Percentiles rank a stretch among this genome's conserved stretches.
Conservation (phyloP, 352 stramenopile species). For the Pythium dissimile region DNA sequence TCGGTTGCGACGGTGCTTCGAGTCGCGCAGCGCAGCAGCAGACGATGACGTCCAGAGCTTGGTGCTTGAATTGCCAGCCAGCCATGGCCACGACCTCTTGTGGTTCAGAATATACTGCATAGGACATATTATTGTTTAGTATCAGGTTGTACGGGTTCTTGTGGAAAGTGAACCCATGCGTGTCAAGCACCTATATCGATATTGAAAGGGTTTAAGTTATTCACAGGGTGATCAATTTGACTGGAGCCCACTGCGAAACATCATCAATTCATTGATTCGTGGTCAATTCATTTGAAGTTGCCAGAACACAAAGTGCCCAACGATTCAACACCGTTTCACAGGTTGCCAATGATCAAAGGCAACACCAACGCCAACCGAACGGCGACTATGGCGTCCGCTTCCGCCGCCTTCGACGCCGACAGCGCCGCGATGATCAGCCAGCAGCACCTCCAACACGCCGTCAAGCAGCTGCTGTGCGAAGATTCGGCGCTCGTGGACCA, state of each 20-base stretch:
- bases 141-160: not conserved
- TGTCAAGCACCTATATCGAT: slow-evolving; percentile 15
- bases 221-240: slow-evolving; percentile 11
- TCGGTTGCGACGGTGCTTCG: too few species aligned
- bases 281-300: slow-evolving; percentile 25
- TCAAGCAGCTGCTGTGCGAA: slow-evolving; percentile 21
- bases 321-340: slow-evolving; percentile 30
- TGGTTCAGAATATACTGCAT: slow-evolving; percentile 3
- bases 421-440: slow-evolving; percentile 28
- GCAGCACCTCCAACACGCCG: slow-evolving; percentile 23
- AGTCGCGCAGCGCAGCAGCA: too few species aligned
- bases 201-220: slow-evolving; percentile 12
- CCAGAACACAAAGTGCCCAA: not conserved
- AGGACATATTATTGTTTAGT: slow-evolving; percentile 17
- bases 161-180: slow-evolving; percentile 13
- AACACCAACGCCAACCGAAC: slow-evolving; percentile 7
- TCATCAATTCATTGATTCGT: slow-evolving; percentile 28
- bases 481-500: slow-evolving; percentile 29
- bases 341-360: slow-evolving; percentile 9
- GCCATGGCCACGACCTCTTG: slow-evolving; percentile 20
- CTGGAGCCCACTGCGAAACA: slow-evolving; percentile 9
- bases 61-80: slow-evolving; percentile 22
- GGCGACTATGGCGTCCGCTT: not conserved
- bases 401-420: slow-evolving; percentile 14
- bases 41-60: not conserved